A percentile compares a stretch with the other conserved stretches of the same genome.
These are phyloP conservation scores for Rhododendron griersonianum DNA, from an alignment of 148 eudicot species.

Conservation along the genomic window DNA sequence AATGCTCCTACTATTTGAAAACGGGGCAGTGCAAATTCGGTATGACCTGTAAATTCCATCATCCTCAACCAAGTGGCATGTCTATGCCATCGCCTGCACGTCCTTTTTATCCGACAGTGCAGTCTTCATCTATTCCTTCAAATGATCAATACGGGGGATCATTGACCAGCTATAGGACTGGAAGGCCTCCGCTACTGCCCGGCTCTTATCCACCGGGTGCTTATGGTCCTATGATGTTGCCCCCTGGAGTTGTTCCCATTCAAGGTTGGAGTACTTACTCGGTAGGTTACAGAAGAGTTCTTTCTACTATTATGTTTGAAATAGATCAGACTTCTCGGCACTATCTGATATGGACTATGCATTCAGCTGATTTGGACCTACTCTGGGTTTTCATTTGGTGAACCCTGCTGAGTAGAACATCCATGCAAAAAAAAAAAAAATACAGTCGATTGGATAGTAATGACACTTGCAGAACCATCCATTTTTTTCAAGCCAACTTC, in stretches of 20 bases:
- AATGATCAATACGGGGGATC: constrained; percentile 48
- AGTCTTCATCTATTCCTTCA: constrained; percentile 65
- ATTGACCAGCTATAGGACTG: constrained; percentile 46
- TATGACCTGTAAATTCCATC: constrained; percentile 90
- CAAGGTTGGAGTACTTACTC: constrained; percentile 81
- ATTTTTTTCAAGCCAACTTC: neutral
- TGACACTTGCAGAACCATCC: neutral
- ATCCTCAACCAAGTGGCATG: constrained; percentile 73
- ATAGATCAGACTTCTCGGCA: neutral
- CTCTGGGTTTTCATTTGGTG: neutral
- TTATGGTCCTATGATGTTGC: constrained; percentile 69
- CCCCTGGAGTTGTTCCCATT: constrained; percentile 81
- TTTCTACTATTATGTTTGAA: neutral
- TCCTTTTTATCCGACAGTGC: constrained; percentile 88
- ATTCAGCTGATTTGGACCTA: neutral
- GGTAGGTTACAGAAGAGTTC: constrained; percentile 33
- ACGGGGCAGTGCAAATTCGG: constrained; percentile 99
- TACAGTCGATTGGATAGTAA: neutral
- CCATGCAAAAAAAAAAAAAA: neutral
- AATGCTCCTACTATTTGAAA: constrained; percentile 98
- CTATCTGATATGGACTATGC: neutral
- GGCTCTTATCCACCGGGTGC: constrained; percentile 76
- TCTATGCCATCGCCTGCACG: constrained; percentile 66
- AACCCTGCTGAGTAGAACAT: neutral
- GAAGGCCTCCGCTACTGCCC: constrained; percentile 72